Evolutionary conservation across 257 asterid species (phyloP), one percentile per base, ranked within the genome.

Genomic region (Henckelia pumila): DNA sequence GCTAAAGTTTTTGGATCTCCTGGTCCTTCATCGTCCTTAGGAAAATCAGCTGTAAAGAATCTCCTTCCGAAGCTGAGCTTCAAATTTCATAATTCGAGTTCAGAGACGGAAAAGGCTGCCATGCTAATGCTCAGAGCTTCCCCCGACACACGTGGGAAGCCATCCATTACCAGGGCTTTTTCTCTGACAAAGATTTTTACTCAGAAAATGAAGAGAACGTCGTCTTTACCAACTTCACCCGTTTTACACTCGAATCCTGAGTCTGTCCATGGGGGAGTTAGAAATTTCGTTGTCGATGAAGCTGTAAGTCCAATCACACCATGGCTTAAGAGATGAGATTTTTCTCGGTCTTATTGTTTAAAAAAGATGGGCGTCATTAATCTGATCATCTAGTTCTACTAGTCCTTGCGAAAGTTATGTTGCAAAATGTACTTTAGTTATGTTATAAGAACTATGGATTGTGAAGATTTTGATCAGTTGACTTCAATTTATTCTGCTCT

Each of bases 171-270:
- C 1, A 81, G 95, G 82, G 73, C 88, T 19, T 82, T 85, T 68
- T 93, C 99, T 13, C 78, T 90, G 44, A 47, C 96, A 2, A 93
- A 84, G 75, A 73, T 90, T 47, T 88, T 93, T 66, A 63, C 74
- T 5, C 81, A 86, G 11, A 84, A 44, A 75, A 82, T 81, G 76
- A 88, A 83, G 35, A 88, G 86, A 75, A 83, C 94, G 2, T 81
- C 98, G 9, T 92, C 98, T 60, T 78, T 89, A 49, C 97, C 96
- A 17, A 75, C 74, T 47, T 77, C 92, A 64, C 96, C 94, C 32
- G 69, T 88, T 75, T 61, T 75, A 81, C 94, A 83, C 81, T 90
- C 96, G 0, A 93, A 86, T 80, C 97, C 92, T 0, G 96, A 86
- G 82, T 93, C 97, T 40, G 69, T 74, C 3, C 95, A 79, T 77